Evolutionary conservation across 1,284 basidiomycete species (phyloP), one percentile per base, ranked within the genome.

Genomic region (Puccinia hordei): DNA sequence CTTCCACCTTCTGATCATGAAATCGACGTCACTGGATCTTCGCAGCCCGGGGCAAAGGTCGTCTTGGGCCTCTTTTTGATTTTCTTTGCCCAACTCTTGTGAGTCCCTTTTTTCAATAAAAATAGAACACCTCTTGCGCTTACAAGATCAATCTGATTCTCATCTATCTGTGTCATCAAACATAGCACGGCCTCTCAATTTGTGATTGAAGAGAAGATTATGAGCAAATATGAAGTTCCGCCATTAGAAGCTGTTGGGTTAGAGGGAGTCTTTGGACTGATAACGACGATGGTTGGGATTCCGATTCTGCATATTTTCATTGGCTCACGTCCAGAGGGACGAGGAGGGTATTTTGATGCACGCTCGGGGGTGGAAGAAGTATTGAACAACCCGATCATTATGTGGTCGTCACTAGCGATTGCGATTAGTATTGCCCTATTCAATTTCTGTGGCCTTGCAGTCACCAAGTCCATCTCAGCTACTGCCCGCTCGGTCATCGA

Each of bases 61-160:
- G 81, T 87, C 27, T 81, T 89, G 22, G 88, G 97, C 80, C 91
- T 99, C 49, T 90, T 93, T 84, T 91, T 99, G 85, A 90, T 99
- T 80, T 88, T 98, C 55, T 95, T 97, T 84, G 96, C 97, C n/a
- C 97, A 99, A 87, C 87, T 98, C 82, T 99, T 96, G 93, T 93
- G 85, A 88, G 92, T 88, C 10, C 12, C 2, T 22, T 8, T 17
- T 1, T 27, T 15, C n/a, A 15, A n/a, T 51, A 30, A 72, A 19
- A 13, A 30, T 13, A 33, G 38, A 17, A n/a, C 59, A 22, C 57
- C 53, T 65, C 27, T 13, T 75, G 84, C 84, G 1, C 86, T 86
- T 86, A 81, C 85, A 83, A 61, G 81, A 82, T 83, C 69, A 57
- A 82, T 73, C 71, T 53, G n/a, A 65, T 5, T n/a, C 38, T 76